These are phyloP conservation scores for Calonectria leucothoes DNA, from an alignment of 2,329 filamentous ascomycete genomes.

Conservation along the genomic window DNA sequence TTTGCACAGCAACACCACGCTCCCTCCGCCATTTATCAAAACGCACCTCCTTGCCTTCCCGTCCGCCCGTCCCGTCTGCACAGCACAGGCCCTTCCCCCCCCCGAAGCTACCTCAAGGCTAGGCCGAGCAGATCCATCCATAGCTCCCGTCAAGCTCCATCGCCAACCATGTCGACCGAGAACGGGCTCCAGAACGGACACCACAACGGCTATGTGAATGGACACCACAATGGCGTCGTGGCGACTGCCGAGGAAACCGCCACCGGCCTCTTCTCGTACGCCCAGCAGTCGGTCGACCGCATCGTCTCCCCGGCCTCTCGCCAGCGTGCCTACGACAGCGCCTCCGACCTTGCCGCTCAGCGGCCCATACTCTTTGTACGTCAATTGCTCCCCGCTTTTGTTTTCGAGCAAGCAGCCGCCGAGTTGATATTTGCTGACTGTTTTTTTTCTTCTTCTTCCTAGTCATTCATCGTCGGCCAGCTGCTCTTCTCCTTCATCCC, in stretches of 20 bases:
- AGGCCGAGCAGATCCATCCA: background rate
- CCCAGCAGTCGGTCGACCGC: conserved; percentile 59
- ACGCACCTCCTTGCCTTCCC: background rate
- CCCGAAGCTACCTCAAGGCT: background rate
- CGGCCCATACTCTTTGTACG: conserved; percentile 79
- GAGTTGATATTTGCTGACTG: background rate
- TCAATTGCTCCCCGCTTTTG: conserved; percentile 19
- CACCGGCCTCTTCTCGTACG: conserved; percentile 51
- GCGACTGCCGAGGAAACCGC: conserved; percentile 48
- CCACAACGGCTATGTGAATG: background rate
- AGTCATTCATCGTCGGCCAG: conserved; percentile 78
- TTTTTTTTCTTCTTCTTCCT: no score
- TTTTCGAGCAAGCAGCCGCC: background rate
- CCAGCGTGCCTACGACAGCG: conserved; percentile 64
- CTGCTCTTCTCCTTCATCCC: conserved; percentile 74
- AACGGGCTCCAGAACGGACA: conserved; percentile 23
- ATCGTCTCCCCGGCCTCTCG: conserved; percentile 71
- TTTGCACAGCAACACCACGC: background rate
- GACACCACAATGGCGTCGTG: conserved; percentile 29
- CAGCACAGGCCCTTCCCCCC: background rate
- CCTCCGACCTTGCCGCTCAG: conserved; percentile 67
- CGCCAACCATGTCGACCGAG: conserved; percentile 4
- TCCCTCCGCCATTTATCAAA: background rate
- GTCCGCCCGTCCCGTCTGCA: background rate
- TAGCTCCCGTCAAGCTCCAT: background rate